Evolutionary conservation across 345 rosid species (phyloP).

Genomic region (Cardamine occulta): DNA sequence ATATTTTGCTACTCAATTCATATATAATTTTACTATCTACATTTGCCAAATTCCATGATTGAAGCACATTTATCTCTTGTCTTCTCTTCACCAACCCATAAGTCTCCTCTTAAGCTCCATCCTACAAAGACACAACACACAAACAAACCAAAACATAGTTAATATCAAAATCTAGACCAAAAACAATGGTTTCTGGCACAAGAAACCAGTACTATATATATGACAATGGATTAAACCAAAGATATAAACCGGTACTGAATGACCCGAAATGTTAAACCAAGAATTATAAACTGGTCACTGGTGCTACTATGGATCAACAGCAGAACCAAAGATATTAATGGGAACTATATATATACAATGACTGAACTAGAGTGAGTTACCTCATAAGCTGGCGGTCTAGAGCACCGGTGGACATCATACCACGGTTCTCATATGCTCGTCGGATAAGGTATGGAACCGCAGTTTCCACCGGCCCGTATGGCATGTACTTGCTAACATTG

Average conservation of each 20-base stretch:
- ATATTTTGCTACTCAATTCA: background rate
- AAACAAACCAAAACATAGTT: conserved; percentile 7
- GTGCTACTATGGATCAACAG: background rate
- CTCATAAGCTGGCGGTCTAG: conserved; percentile 76
- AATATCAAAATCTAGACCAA: conserved; percentile 1
- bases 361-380: conserved; percentile 36
- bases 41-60: conserved; percentile 17
- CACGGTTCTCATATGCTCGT: conserved; percentile 92
- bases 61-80: conserved; percentile 13
- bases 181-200: background rate
- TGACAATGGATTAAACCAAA: background rate
- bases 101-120: conserved; percentile 72
- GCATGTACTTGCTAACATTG: conserved; percentile 86
- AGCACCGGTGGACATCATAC: conserved; percentile 63
- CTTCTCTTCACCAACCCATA: conserved; percentile 44
- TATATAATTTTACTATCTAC: background rate
- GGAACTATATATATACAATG: background rate
- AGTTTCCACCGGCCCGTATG: conserved; percentile 68
- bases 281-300: background rate
- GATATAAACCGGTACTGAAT: background rate
- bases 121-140: conserved; percentile 45
- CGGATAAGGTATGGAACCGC: conserved; percentile 82
- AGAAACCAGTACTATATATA: background rate
- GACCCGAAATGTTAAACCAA: background rate
- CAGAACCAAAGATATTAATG: background rate